Evolutionary conservation across 805 yeast genomes (phyloP).

Genomic region (Schwanniomyces vanrijiae): DNA sequence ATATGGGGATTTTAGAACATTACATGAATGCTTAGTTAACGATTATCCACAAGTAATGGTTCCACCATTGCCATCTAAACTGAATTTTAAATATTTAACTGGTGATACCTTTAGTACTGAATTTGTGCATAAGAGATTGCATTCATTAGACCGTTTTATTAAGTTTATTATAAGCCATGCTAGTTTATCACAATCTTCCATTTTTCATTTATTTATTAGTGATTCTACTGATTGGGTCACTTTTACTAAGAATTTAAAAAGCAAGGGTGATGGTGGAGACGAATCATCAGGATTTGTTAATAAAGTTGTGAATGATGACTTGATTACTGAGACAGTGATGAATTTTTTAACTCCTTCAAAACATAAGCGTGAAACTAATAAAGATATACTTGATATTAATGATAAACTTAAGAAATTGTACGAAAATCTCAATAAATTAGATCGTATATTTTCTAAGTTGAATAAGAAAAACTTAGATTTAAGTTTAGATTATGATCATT

Average conservation of each 20-base stretch:
- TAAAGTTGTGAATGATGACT: constrained; percentile 60
- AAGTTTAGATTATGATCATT: constrained; percentile 68
- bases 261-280: constrained; percentile 14
- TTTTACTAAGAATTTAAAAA: constrained; percentile 56
- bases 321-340: constrained; percentile 87
- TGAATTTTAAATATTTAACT: constrained; percentile 84
- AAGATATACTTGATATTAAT: constrained; percentile 58
- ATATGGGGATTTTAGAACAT: constrained; percentile 80
- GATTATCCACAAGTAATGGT: constrained; percentile 85
- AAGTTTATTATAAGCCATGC: constrained; percentile 76
- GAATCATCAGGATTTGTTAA: constrained; percentile 28
- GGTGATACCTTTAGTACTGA: constrained; percentile 89
- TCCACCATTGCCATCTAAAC: constrained; percentile 94
- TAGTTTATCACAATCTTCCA: constrained; percentile 62
- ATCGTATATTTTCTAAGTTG: constrained; percentile 71
- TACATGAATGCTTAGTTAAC: constrained; percentile 69
- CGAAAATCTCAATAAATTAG: constrained; percentile 77
- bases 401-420: constrained; percentile 82
- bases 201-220: constrained; percentile 64
- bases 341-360: constrained; percentile 81
- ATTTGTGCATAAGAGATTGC: constrained; percentile 80
- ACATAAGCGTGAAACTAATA: constrained; percentile 73
- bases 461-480: constrained; percentile 72
- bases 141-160: constrained; percentile 75
- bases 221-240: constrained; percentile 76